phyloP scores from a whole-genome alignment of 345 rosid genomes.

The Bretschneidera sinensis region DNA sequence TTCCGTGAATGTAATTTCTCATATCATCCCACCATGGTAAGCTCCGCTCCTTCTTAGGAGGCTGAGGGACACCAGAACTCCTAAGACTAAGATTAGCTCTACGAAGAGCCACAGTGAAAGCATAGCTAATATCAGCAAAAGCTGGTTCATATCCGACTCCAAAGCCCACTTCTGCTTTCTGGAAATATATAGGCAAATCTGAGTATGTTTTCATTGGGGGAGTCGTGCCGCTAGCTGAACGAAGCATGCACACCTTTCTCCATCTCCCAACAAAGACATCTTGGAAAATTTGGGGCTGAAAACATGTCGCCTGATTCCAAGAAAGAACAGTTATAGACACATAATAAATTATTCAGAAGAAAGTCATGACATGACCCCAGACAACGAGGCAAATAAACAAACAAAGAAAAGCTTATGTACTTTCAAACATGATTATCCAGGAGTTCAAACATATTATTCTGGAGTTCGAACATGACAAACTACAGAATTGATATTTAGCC shows the following conservation, averaged over 20 bases:
- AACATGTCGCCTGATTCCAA: slow-evolving; percentile 76
- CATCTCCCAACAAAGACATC: slow-evolving; percentile 93
- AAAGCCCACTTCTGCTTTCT: slow-evolving; percentile 69
- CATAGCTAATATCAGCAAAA: slow-evolving; percentile 92
- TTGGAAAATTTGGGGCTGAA: slow-evolving; percentile 87
- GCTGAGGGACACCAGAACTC: slow-evolving; percentile 48
- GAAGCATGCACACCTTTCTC: slow-evolving; percentile 91
- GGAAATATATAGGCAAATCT: slow-evolving; percentile 73
- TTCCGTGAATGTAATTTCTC: slow-evolving; percentile 95
- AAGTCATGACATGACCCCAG: slow-evolving; percentile 5
- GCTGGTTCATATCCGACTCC: slow-evolving; percentile 97
- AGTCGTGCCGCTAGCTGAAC: slow-evolving; percentile 92
- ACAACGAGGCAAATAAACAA: slow-evolving; percentile 1
- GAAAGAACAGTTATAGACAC: slow-evolving; percentile 21
- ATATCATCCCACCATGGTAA: slow-evolving; percentile 99
- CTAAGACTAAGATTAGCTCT: slow-evolving; percentile 86
- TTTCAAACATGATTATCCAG: not conserved
- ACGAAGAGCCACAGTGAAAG: slow-evolving; percentile 94
- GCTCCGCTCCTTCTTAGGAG: slow-evolving; percentile 78
- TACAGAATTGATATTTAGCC: no score
- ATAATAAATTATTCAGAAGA: slow-evolving; percentile 5
- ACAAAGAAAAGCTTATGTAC: not conserved
- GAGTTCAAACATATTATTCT: no score
- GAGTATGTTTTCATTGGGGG: slow-evolving; percentile 89
- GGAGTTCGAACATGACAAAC: not conserved